Base-by-base conservation (phyloP, 345 rosid species). In the Pseudoturritis turrita region DNA sequence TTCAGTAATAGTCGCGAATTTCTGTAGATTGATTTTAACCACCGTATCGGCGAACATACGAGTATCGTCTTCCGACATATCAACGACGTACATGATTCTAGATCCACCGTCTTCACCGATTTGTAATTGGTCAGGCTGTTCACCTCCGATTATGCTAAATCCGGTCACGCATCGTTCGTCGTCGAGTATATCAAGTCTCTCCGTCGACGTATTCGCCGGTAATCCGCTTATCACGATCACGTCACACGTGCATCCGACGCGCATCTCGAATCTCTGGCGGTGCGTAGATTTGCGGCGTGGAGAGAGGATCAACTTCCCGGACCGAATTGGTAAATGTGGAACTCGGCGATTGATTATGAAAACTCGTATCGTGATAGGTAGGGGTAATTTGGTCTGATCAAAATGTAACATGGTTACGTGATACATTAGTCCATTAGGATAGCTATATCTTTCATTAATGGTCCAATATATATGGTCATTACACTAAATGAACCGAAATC, bases 61-160 rank as follows among this genome's bases (percentile, higher is more conserved):
- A n/a, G n/a, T n/a, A n/a, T n/a, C n/a, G n/a, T n/a, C n/a, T n/a
- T n/a, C n/a, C n/a, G n/a, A n/a, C n/a, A n/a, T n/a, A n/a, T n/a
- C n/a, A n/a, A n/a, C n/a, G n/a, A n/a, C n/a, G n/a, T n/a, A n/a
- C n/a, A n/a, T n/a, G n/a, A n/a, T n/a, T n/a, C n/a, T n/a, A n/a
- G n/a, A n/a, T n/a, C n/a, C 37, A 86, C 84, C 23, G 90, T 78
- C 52, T 92, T 89, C 3, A 83, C 89, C 7, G 96, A 84, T 65
- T 87, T 80, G 85, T 89, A 89, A 77, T 91, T 91, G 75, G 75
- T 77, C 28, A 92, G 82, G 70, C 98, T 69, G 96, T 60, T 89
- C 90, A 0, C 96, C 96, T 33, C 96, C 96, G 39, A n/a, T n/a
- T n/a, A n/a, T n/a, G n/a, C n/a, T n/a, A n/a, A n/a, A n/a, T n/a